Conservation (phyloP, 331 rosid genomes). For the Arachis monticola region DNA sequence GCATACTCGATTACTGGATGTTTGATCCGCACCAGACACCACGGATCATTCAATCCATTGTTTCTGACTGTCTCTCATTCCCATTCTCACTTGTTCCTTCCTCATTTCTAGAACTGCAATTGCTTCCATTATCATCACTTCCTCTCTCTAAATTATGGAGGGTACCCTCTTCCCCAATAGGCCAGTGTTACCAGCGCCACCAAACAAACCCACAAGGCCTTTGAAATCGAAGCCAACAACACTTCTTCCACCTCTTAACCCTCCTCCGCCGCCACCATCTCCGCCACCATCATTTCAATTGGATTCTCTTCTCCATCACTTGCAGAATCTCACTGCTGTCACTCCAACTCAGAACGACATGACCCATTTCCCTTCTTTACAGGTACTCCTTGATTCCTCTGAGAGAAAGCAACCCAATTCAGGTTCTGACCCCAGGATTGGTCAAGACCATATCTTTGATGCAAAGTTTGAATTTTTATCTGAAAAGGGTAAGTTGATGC, state of each 20-base stretch:
- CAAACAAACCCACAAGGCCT: conserved; percentile 57
- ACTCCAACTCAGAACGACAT: conserved; percentile 39
- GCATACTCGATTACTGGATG: no score
- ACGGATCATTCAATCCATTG: no score
- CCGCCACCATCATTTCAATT: conserved; percentile 47
- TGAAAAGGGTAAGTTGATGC: conserved; percentile 59
- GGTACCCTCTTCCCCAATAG: conserved; percentile 71
- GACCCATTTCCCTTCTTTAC: conserved; percentile 52
- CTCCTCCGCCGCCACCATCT: conserved; percentile 56
- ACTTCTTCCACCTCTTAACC: conserved; percentile 50
- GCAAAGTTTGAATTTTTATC: conserved; percentile 65
- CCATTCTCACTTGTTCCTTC: no score
- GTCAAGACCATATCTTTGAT: conserved; percentile 28
- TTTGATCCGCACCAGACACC: no score
- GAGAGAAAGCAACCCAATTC: conserved; percentile 49
- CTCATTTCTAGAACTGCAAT: no score
- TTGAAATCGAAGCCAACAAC: conserved; percentile 64
- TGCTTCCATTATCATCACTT: no score
- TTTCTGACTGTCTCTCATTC: no score
- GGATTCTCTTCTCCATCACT: conserved; percentile 72
- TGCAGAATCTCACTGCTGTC: conserved; percentile 51
- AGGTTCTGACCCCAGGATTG: conserved; percentile 39
- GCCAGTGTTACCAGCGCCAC: conserved; percentile 59
- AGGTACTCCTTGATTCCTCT: conserved; percentile 39
- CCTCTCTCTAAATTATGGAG: conserved; percentile 54